These are phyloP conservation scores for Arthrobotrys pseudoclavata DNA, from an alignment of 2,329 filamentous ascomycete species.

Conservation along the genomic window DNA sequence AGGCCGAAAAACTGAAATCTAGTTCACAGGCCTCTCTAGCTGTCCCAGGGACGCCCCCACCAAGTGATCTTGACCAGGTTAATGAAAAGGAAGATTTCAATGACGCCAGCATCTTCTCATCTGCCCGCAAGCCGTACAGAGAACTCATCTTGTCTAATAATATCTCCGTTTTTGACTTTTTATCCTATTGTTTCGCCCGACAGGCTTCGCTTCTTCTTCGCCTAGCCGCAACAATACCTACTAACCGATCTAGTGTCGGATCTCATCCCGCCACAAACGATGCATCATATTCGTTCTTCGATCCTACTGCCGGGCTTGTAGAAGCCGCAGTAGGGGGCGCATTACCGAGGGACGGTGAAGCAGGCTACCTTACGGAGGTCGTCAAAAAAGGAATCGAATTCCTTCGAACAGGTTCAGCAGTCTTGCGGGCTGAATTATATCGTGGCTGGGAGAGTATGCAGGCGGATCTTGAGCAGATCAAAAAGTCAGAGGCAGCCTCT, in stretches of 20 bases:
- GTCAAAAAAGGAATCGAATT: conserved; percentile 87
- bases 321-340: conserved; percentile 29
- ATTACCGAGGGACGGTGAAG: conserved; percentile 42
- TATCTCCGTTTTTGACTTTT: conserved; percentile 95
- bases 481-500: conserved; percentile 38
- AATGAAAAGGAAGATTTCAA: conserved; percentile 67
- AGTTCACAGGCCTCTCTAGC: conserved; percentile 69
- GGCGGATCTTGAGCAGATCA: conserved; percentile 51
- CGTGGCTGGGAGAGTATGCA: conserved; percentile 68
- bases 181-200: conserved; percentile 91
- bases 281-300: conserved; percentile 65
- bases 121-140: conserved; percentile 83
- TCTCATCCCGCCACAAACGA: conserved; percentile 60
- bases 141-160: conserved; percentile 94
- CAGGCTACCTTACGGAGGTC: conserved; percentile 80
- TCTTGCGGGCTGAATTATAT: conserved; percentile 82
- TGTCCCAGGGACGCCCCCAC: conserved; percentile 66
- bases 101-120: conserved; percentile 74
- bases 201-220: conserved; percentile 86
- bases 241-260: conserved; percentile 63
- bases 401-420: conserved; percentile 81
- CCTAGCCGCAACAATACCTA: conserved; percentile 71
- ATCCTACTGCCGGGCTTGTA: conserved; percentile 62
- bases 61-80: conserved; percentile 53
- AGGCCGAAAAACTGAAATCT: conserved; percentile 64